Base-by-base conservation (phyloP, 2,329 filamentous ascomycete genomes). In the Calonectria pteridis region DNA sequence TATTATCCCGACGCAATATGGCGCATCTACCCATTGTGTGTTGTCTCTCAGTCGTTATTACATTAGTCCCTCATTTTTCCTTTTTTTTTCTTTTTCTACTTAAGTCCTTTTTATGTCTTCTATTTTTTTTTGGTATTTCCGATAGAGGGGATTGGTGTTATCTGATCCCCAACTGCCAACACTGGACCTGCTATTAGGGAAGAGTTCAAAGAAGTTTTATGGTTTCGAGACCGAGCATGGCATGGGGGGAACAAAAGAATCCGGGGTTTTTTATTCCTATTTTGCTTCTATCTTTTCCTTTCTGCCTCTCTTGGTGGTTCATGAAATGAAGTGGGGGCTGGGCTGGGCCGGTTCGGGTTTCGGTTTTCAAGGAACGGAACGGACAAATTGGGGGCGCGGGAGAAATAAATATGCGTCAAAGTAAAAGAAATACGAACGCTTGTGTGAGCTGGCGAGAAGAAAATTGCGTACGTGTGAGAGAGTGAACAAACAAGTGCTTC, bases 161-260 rank as follows among this genome's bases (percentile, higher is more conserved):
- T 28, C 28, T 29, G 50, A 67, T 69, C 63, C 75, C 75, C 75
- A 73, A 67, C 77, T 75, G 58, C 77, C 77, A 79, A 77, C 77
- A 79, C 77, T 79, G 77, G 77, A 77, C 72, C 63, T 74, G 69
- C 69, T 65, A 73, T 59, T 55, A 51, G 58, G 58, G 67, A 62
- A 75, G 71, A 67, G 68, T 62, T 73, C 46, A 53, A 67, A 67
- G 28, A 33, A 33, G 29, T 29, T 43, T 33, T 65, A 58, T 49
- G 65, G 31, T 55, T 73, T 70, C 63, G 62, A 70, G 31, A 63
- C 53, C 53, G 63, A 37, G 51, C 51, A 70, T 51, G 43, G 66
- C 33, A 26, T 49, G 50, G 28, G 67, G 26, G 40, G 40, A 20
- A 49, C 67, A 40, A 29, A n/a, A 50, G 23, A 37, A 23, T 10